Percentiles rank a stretch among this genome's conserved stretches.
phyloP scores from a whole-genome alignment of 2,329 filamentous ascomycete genomes.

The Cephalotrichum gorgonifer region DNA sequence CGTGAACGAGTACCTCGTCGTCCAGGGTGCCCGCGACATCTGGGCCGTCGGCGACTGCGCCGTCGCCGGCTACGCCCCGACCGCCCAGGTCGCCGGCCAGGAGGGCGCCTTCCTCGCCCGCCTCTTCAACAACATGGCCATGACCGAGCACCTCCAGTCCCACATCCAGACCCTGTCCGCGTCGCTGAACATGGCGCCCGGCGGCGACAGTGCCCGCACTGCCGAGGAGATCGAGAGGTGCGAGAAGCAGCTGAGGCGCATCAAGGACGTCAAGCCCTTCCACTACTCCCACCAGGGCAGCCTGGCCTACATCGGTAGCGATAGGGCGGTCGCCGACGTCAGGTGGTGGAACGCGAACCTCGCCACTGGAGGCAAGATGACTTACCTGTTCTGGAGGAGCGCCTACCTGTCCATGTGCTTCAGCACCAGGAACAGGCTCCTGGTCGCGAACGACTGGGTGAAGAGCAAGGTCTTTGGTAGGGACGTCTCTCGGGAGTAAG shows the following conservation, averaged over 20 bases:
- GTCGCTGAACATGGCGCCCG: slow-evolving; percentile 48
- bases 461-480: slow-evolving; percentile 96
- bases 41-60: slow-evolving; percentile 98
- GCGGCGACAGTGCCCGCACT: slow-evolving; percentile 52
- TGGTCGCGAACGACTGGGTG: slow-evolving; percentile 89
- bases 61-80: slow-evolving; percentile 93
- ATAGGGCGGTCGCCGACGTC: slow-evolving; percentile 95
- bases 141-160: slow-evolving; percentile 72
- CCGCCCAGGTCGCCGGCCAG: slow-evolving; percentile 90
- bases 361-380: slow-evolving; percentile 84
- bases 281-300: slow-evolving; percentile 97
- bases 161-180: slow-evolving; percentile 62
- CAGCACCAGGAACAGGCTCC: slow-evolving; percentile 93
- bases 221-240: slow-evolving; percentile 70
- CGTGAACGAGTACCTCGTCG: slow-evolving; percentile 97
- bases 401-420: slow-evolving; percentile 99
- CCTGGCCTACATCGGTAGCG: slow-evolving; percentile 94
- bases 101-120: slow-evolving; percentile 91
- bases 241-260: slow-evolving; percentile 76
- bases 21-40: slow-evolving; percentile 92
- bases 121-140: slow-evolving; percentile 98
- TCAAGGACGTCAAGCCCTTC: slow-evolving; percentile 95
- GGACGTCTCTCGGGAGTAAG: slow-evolving; percentile 77
- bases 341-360: slow-evolving; percentile 96
- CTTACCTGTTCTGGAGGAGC: slow-evolving; percentile 96